phyloP scores from a whole-genome alignment of 192 early-diverging fungal species.

The Coemansia sp. region DNA sequence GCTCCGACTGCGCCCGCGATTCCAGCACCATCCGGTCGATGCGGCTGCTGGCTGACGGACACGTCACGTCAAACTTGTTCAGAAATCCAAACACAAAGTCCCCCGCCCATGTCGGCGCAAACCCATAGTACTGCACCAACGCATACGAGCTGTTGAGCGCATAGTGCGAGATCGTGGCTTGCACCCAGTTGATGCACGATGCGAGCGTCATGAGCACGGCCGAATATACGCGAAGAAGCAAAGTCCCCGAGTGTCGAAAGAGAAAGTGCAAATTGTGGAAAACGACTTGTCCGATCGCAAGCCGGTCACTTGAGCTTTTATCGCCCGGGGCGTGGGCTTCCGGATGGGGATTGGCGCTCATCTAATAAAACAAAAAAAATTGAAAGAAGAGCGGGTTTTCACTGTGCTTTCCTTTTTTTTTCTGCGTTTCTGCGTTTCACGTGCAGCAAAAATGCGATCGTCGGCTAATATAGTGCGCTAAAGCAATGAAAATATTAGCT shows the following conservation, averaged over 20 bases:
- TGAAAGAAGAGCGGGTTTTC: too few relatives aligned
- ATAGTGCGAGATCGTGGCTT: constrained; percentile 2
- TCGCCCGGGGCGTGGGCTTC: not conserved
- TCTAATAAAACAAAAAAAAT: not conserved
- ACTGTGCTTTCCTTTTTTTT: too few relatives aligned
- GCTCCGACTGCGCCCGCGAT: constrained; percentile 1
- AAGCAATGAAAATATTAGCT: too few relatives aligned
- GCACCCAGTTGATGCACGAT: constrained; percentile 22
- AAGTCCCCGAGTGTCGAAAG: too few relatives aligned
- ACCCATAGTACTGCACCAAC: constrained; percentile 3
- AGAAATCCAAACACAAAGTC: constrained; percentile 26
- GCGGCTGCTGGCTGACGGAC: constrained; percentile 22
- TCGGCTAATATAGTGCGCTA: too few relatives aligned
- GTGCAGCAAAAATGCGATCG: not conserved
- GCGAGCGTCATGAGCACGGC: constrained; percentile 19
- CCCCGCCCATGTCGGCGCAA: constrained; percentile 7
- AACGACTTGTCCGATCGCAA: not conserved
- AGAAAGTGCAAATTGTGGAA: not conserved
- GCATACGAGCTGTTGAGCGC: not conserved
- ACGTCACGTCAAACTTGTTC: constrained; percentile 25
- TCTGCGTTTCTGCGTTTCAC: not conserved
- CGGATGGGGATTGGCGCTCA: not conserved
- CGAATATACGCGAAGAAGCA: not conserved
- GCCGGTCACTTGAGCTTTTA: too few relatives aligned
- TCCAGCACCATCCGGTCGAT: constrained; percentile 30